phyloP scores from a whole-genome alignment of 805 yeast genomes.

The Yarrowia sp. region DNA sequence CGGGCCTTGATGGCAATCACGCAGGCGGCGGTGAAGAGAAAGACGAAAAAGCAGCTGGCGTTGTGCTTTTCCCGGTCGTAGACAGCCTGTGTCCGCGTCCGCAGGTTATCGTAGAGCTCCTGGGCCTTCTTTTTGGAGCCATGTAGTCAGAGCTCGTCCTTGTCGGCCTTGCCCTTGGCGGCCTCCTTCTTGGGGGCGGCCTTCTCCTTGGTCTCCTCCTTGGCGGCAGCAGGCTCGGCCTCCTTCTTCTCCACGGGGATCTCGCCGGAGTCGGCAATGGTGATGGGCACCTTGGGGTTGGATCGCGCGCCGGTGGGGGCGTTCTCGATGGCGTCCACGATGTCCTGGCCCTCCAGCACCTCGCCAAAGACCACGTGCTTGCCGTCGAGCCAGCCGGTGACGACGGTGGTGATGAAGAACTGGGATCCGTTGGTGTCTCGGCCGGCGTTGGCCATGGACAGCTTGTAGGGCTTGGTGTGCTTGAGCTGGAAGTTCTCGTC shows the following conservation, averaged over 20 bases:
- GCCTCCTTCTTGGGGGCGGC: constrained; percentile 39
- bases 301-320: constrained; percentile 75
- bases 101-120: constrained; percentile 8
- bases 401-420: constrained; percentile 92
- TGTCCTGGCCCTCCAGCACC: constrained; percentile 82
- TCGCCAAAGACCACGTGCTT: constrained; percentile 97
- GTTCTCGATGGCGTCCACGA: constrained; percentile 74
- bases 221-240: constrained; percentile 34
- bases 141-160: constrained; percentile 46
- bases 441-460: constrained; percentile 83
- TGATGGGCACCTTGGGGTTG: constrained; percentile 70
- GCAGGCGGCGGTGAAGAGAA: constrained; percentile 26
- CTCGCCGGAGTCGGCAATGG: constrained; percentile 76
- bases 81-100: constrained; percentile 12
- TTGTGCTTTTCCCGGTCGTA: constrained; percentile 35
- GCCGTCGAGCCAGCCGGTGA: constrained; percentile 91
- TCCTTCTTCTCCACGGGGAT: constrained; percentile 22
- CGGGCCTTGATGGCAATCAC: constrained; percentile 21
- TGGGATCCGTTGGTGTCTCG: constrained; percentile 83
- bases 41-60: constrained; percentile 20
- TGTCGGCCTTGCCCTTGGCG: constrained; percentile 39
- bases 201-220: constrained; percentile 41
- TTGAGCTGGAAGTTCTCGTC: constrained; percentile 77
- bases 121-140: constrained; percentile 34
- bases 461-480: constrained; percentile 66